Conservation (phyloP, 306 rosid species). For the Delonix regia region DNA sequence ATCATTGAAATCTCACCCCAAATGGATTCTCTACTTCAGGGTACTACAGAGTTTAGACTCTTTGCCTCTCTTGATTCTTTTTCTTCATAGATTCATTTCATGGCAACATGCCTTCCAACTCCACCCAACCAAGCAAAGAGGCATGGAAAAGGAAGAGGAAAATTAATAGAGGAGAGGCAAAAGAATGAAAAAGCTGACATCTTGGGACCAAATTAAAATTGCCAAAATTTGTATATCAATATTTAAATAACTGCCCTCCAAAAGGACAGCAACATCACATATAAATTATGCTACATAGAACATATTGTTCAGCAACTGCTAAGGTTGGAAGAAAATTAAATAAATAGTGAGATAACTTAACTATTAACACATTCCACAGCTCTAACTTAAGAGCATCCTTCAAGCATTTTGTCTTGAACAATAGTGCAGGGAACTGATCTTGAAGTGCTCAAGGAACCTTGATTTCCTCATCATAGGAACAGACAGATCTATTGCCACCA, state of each 20-base stretch:
- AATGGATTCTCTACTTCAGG: background rate
- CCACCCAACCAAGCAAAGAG: background rate
- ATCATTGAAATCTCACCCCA: background rate
- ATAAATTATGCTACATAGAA: conserved; percentile 30
- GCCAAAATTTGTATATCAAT: conserved; percentile 42
- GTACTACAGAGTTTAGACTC: background rate
- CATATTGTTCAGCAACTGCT: conserved; percentile 34
- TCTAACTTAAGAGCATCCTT: conserved; percentile 31
- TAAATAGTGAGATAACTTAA: conserved; percentile 27
- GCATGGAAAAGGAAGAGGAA: background rate
- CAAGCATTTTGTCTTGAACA: conserved; percentile 27
- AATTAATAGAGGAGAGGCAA: background rate
- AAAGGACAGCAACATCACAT: conserved; percentile 38
- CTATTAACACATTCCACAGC: conserved; percentile 46
- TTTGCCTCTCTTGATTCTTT: background rate
- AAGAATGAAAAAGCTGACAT: conserved; percentile 5
- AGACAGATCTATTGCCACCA: conserved; percentile 50
- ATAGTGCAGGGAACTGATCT: conserved; percentile 21
- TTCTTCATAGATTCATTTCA: background rate
- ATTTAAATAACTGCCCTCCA: conserved; percentile 9
- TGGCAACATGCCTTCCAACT: background rate
- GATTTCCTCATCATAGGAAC: background rate
- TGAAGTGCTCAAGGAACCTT: conserved; percentile 20
- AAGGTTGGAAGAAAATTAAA: conserved; percentile 24
- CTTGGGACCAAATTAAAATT: conserved; percentile 12